Conservation (phyloP, 2,329 filamentous ascomycete species). For the Nigrospora oryzae region DNA sequence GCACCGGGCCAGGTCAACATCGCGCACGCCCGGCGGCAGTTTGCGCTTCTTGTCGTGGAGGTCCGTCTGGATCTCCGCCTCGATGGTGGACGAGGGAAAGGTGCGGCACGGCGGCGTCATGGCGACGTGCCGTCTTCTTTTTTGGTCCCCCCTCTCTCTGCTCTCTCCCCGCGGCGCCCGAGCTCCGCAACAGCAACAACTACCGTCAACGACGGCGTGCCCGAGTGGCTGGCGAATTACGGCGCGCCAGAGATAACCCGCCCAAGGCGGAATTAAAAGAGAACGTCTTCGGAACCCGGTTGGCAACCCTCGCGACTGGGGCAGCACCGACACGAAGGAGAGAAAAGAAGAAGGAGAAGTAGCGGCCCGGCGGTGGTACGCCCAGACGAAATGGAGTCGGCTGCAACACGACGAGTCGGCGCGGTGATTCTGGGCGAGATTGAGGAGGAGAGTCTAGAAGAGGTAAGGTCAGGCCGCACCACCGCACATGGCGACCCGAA, state of each 20-base stretch:
- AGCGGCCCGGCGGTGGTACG: too few species aligned
- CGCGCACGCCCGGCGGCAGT: conserved; percentile 23
- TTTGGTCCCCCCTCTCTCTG: background rate
- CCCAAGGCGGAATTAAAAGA: too few species aligned
- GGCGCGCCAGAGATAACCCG: too few species aligned
- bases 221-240: too few species aligned
- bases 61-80: conserved; percentile 37
- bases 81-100: conserved; percentile 45
- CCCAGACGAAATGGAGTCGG: conserved; percentile 13
- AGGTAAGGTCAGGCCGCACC: conserved; percentile 31
- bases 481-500: background rate
- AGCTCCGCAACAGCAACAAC: too few species aligned
- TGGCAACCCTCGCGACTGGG: too few species aligned
- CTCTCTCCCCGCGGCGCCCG: too few species aligned
- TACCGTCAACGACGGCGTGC: too few species aligned
- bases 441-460: conserved; percentile 48
- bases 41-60: conserved; percentile 44
- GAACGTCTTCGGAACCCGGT: too few species aligned
- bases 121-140: background rate
- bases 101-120: conserved; percentile 53
- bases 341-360: too few species aligned
- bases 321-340: too few species aligned
- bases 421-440: conserved; percentile 43
- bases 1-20: conserved; percentile 45
- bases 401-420: conserved; percentile 35